Percentiles rank a stretch among this genome's conserved stretches.
Evolutionary conservation across 2,329 filamentous ascomycete genomes (phyloP).

Genomic region (Chaetomium sp.): DNA sequence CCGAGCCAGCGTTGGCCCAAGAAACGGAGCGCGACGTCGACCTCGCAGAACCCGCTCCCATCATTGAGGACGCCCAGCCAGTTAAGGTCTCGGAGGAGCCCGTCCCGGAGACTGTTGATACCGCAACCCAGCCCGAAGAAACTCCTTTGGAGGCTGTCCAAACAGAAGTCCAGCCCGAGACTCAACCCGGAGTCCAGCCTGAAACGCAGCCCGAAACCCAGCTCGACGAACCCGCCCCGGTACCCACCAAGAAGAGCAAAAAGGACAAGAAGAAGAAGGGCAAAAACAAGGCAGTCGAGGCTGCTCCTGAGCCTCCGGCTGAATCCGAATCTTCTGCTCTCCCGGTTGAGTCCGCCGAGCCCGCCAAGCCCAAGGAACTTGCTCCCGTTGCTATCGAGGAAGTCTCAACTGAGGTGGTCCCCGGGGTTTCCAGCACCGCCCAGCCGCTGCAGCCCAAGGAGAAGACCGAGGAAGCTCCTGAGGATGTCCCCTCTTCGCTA

Average conservation of each 20-base stretch:
- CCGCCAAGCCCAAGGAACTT: neutral
- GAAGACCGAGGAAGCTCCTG: neutral
- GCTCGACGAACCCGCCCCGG: neutral
- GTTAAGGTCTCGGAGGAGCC: no score
- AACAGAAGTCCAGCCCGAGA: slow-evolving; percentile 4
- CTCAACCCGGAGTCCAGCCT: neutral
- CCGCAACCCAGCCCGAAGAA: no score
- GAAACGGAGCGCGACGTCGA: no score
- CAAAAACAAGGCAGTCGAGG: slow-evolving; percentile 1
- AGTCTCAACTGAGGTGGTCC: neutral
- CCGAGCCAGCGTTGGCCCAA: no score
- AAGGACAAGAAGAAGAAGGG: slow-evolving; percentile 1
- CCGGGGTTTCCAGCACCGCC: neutral
- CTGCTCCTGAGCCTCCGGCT: neutral
- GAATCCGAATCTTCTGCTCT: neutral
- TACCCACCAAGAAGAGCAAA: slow-evolving; percentile 17
- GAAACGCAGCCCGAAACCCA: neutral
- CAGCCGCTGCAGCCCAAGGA: neutral
- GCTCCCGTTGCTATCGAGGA: neutral
- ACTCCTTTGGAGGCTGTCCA: neutral
- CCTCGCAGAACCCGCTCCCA: no score
- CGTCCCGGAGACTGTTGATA: no score
- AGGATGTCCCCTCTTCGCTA: neutral
- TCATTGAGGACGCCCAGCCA: no score
- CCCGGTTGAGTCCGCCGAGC: neutral